Evolutionary conservation across 1,284 basidiomycete species (phyloP), one percentile per base, ranked within the genome.

Genomic region (Ustilago crameri): DNA sequence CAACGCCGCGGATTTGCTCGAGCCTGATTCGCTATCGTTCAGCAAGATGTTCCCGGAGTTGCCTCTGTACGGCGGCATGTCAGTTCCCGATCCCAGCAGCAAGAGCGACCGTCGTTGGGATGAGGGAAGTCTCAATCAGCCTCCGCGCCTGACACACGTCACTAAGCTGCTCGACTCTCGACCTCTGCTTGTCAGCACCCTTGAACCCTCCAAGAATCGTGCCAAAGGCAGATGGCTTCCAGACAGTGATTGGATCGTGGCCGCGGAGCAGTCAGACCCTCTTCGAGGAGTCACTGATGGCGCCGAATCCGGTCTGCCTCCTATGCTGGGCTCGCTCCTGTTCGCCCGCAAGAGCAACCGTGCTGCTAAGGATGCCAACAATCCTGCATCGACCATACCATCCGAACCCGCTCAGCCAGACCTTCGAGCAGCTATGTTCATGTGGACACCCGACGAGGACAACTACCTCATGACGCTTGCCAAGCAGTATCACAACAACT

Each of bases 401-500:
- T 49, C 75, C 2, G 60, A 75, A 44, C 79, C 79, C 1, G 46
- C 74, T 1, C 58, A 72, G 37, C 70, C 81, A 3, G 85, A 86
- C 37, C 75, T 80, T 0, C 83, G 87, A 5, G 78, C 84, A 2
- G 82, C 86, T 9, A 88, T 91, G 12, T 87, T 90, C 37, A 84
- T 88, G 12, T 98, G 95, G 95, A 90, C 86, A 2, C 76, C 87
- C 0, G 86, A 88, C 43, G 95, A 98, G 65, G 94, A 97, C 81
- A 83, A 85, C 10, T 85, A 91, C 9, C 86, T 98, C 22, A 89
- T 90, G 81, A 86, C 87, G 3, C 85, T 94, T 0, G 89, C 89
- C 22, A 89, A 91, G 64, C 90, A 88, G 76, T 97, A 94, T 83
- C 89, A 91, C 9, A 89, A 88, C 82, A 94, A 97, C 82, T 98